phyloP scores from a whole-genome alignment of 1,284 basidiomycete species.

The Cutaneotrichosporon sp. region DNA sequence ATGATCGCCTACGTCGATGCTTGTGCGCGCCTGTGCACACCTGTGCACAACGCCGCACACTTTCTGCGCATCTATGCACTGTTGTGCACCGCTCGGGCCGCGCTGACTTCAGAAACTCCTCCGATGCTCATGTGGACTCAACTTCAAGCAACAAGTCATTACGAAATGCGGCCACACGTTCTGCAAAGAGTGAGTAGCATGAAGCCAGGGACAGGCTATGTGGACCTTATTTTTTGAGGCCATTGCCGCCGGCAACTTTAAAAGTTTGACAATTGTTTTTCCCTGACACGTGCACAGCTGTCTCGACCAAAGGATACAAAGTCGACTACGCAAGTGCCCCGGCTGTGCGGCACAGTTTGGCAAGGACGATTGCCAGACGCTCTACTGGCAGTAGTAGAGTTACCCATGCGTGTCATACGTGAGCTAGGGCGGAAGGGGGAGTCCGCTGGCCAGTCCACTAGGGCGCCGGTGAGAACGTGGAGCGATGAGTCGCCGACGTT shows the following conservation, averaged over 20 bases:
- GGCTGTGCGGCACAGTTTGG: conserved; percentile 82
- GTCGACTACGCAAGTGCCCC: conserved; percentile 92
- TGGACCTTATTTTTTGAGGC: too few species aligned
- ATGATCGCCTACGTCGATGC: too few species aligned
- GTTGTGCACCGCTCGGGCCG: too few species aligned
- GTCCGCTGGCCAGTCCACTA: too few species aligned
- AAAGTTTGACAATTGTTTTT: not conserved
- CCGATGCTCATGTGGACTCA: conserved; percentile 79
- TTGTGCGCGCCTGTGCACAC: too few species aligned
- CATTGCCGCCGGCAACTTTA: conserved; percentile 2
- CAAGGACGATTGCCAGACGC: conserved; percentile 74
- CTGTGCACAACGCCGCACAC: too few species aligned
- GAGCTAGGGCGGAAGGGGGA: not conserved
- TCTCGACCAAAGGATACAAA: conserved; percentile 80
- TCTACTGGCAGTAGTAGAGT: conserved; percentile 69
- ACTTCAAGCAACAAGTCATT: conserved; percentile 80
- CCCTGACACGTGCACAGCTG: conserved; percentile 48
- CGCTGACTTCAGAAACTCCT: conserved; percentile 63
- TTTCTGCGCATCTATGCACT: not conserved
- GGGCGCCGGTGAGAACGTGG: too few species aligned
- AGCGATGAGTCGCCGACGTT: too few species aligned
- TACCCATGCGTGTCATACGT: not conserved
- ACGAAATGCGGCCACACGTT: conserved; percentile 84
- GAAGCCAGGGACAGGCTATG: too few species aligned
- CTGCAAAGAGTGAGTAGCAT: conserved; percentile 55